Conservation (phyloP, 2,329 filamentous ascomycete species). For the Gliomastix tumulicola region DNA sequence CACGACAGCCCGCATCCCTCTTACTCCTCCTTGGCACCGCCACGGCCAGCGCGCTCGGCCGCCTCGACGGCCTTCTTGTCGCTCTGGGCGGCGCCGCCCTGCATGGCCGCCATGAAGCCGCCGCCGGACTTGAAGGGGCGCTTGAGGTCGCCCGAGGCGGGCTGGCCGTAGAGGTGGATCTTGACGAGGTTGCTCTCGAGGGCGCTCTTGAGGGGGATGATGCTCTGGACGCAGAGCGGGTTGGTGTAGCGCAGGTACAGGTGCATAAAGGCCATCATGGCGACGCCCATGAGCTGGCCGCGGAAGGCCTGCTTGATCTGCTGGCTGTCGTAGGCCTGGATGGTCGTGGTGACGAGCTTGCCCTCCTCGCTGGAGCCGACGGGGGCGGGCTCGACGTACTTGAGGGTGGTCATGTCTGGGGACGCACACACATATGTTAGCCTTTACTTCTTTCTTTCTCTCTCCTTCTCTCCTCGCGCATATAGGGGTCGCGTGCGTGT, state of each 20-base stretch:
- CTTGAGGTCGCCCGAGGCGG: slow-evolving; percentile 85
- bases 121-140: slow-evolving; percentile 85
- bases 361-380: slow-evolving; percentile 92
- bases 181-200: slow-evolving; percentile 95
- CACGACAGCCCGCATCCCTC: not conserved
- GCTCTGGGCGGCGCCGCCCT: slow-evolving; percentile 71
- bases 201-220: slow-evolving; percentile 93
- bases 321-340: slow-evolving; percentile 86
- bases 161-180: slow-evolving; percentile 84
- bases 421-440: not conserved
- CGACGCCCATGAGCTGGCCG: slow-evolving; percentile 88
- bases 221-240: slow-evolving; percentile 95
- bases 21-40: slow-evolving; percentile 68
- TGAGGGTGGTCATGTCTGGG: slow-evolving; percentile 95
- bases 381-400: slow-evolving; percentile 93
- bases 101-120: slow-evolving; percentile 76
- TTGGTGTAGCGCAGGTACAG: slow-evolving; percentile 99
- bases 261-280: slow-evolving; percentile 99
- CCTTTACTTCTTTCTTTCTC: too few species aligned
- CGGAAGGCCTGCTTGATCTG: slow-evolving; percentile 85
- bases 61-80: slow-evolving; percentile 85
- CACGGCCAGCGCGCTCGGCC: slow-evolving; percentile 67
- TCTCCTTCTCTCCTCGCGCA: too few species aligned
- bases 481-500: too few species aligned
- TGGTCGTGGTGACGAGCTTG: slow-evolving; percentile 93